Evolutionary conservation across 2,329 filamentous ascomycete species (phyloP), one percentile per base, ranked within the genome.

Genomic region (Acrocalymma vagum): DNA sequence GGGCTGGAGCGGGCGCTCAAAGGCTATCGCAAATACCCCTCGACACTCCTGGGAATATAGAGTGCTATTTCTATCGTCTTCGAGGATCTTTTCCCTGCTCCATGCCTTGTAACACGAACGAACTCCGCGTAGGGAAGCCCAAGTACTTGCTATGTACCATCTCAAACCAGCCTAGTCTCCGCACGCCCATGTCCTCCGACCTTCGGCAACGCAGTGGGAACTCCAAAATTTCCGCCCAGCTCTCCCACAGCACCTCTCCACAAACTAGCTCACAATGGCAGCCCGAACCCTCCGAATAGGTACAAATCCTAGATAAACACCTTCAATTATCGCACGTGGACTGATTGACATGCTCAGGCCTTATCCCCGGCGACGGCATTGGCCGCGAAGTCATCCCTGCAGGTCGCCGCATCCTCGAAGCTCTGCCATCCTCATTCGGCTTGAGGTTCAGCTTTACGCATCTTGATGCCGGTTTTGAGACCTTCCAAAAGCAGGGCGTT

Each of bases 361-460:
- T 97, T 63, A 97, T 99, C 70, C 89, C 94, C 62, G 94, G 94
- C 67, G 94, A 99, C 76, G 94, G 94, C 74, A 99, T 99, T 75
- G 94, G 94, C 75, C 90, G 90, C 70, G 94, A 99, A 77, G 94
- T 99, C 71, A 97, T 99, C 73, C 94, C 94, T 55, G 83, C 94
- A 38, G 94, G 93, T 35, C 89, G 90, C 62, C 87, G 88, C 53
- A 79, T 97, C 59, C 88, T 99, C 65, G 93, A 99, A 78, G 88
- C 94, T 34, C 86, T 99, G 2, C 92, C 93, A 22, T 74, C 86
- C n/a, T 94, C 89, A n/a, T 78, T 96, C 31, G 87, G 88, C 63
- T 83, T 99, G 60, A 92, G 90, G 67, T 97, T 97, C 81, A 88
- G 87, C 70, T 99, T 97, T 74, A 83, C 94, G 59, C 84, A 96